Evolutionary conservation across 2,329 filamentous ascomycete species (phyloP).

Genomic region (Epichloe glyceriae): DNA sequence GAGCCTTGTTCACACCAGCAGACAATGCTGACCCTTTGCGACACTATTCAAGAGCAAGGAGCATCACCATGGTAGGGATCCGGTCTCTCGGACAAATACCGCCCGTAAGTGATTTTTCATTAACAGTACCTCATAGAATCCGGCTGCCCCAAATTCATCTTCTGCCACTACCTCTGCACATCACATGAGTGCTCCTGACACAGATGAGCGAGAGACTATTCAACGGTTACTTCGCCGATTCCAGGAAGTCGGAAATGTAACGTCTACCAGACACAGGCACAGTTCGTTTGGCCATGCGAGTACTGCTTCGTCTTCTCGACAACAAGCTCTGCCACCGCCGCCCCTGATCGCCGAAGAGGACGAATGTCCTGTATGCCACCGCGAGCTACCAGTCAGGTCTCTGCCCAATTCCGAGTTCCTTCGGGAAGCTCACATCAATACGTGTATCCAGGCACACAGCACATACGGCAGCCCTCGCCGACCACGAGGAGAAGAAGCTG

Average conservation of each 20-base stretch:
- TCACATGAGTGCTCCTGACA: constrained; percentile 17
- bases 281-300: constrained; percentile 14
- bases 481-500: constrained; percentile 13
- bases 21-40: constrained; percentile 23
- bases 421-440: constrained; percentile 44
- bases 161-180: constrained; percentile 14
- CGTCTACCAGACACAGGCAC: constrained; percentile 16
- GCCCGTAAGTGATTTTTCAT: neutral
- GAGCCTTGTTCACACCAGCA: constrained; percentile 22
- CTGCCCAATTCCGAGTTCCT: constrained; percentile 40
- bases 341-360: constrained; percentile 56
- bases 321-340: constrained; percentile 28
- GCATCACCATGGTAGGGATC: constrained; percentile 36
- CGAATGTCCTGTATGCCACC: constrained; percentile 65
- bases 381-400: constrained; percentile 48
- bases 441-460: constrained; percentile 44
- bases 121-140: constrained; percentile 5
- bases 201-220: constrained; percentile 19
- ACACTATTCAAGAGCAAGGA: constrained; percentile 25
- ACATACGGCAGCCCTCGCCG: constrained; percentile 27
- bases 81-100: neutral
- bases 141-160: constrained; percentile 10
- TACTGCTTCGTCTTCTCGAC: constrained; percentile 23
- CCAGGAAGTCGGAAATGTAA: neutral
- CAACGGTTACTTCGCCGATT: constrained; percentile 18